Percentiles rank a stretch among this genome's conserved stretches.
Evolutionary conservation across 2,329 filamentous ascomycete genomes (phyloP).

Genomic region (Lasiodiplodia sp.): DNA sequence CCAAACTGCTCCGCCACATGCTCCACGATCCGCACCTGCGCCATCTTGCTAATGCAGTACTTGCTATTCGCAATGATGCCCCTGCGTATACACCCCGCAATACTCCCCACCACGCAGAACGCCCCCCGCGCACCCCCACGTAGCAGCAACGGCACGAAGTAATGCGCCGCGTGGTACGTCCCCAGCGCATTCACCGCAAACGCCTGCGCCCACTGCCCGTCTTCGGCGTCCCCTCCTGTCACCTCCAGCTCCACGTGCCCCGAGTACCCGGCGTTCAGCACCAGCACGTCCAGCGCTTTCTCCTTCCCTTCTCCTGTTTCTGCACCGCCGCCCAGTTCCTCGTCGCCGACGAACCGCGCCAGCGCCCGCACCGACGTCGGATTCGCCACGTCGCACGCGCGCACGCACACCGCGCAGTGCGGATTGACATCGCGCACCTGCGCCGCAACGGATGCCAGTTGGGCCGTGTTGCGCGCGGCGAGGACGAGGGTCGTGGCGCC

Average conservation of each 20-base stretch:
- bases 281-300: slow-evolving; percentile 1
- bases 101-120: slow-evolving; percentile 37
- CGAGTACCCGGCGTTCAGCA: slow-evolving; percentile 38
- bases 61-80: slow-evolving; percentile 51
- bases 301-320: too few species aligned
- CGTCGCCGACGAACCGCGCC: neutral
- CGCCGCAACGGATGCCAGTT: slow-evolving; percentile 37
- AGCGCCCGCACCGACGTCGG: slow-evolving; percentile 35
- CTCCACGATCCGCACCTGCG: slow-evolving; percentile 48
- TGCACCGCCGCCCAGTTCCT: neutral
- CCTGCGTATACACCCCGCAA: slow-evolving; percentile 45
- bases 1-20: slow-evolving; percentile 47
- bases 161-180: slow-evolving; percentile 47
- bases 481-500: slow-evolving; percentile 50
- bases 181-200: slow-evolving; percentile 49
- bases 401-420: neutral
- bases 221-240: slow-evolving; percentile 41
- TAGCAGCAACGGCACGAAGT: slow-evolving; percentile 43
- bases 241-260: slow-evolving; percentile 45
- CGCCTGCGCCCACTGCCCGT: slow-evolving; percentile 42
- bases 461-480: slow-evolving; percentile 45
- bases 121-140: slow-evolving; percentile 34
- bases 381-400: slow-evolving; percentile 42
- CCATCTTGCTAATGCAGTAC: slow-evolving; percentile 49
- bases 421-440: neutral